These are phyloP conservation scores for Isabelozyma pseudorhagii DNA, from an alignment of 805 yeast species.

Conservation along the genomic window DNA sequence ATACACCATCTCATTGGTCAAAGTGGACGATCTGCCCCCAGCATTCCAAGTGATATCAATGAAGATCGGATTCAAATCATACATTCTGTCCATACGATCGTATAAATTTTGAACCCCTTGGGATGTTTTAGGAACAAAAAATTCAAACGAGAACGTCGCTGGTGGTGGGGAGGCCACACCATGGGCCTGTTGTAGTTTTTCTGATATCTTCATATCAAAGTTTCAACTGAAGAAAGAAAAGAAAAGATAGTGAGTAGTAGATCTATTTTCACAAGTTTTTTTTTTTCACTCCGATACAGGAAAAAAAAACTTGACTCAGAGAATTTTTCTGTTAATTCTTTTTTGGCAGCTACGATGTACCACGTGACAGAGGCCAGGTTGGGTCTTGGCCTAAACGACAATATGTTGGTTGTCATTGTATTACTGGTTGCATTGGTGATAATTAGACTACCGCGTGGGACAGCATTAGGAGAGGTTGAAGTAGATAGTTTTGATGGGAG, in stretches of 20 bases:
- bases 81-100: slow-evolving; percentile 98
- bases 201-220: slow-evolving; percentile 36
- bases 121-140: slow-evolving; percentile 94
- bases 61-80: slow-evolving; percentile 83
- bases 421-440: no score
- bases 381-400: not conserved
- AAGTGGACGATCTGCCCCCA: slow-evolving; percentile 80
- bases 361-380: not conserved
- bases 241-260: not conserved
- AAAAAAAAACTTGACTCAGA: not conserved
- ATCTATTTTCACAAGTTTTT: not conserved
- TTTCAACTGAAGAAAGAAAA: not conserved
- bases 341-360: not conserved
- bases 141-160: slow-evolving; percentile 91
- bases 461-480: no score
- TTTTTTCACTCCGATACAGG: not conserved
- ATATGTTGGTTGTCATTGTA: no score
- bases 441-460: no score
- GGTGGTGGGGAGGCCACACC: slow-evolving; percentile 36
- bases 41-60: slow-evolving; percentile 99
- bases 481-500: no score
- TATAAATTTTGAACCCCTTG: slow-evolving; percentile 96
- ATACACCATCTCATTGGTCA: slow-evolving; percentile 89
- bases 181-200: slow-evolving; percentile 43
- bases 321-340: no score